A percentile compares a stretch with the other conserved stretches of the same genome.
Conservation (phyloP, 2,329 filamentous ascomycete species). For the Xylaria sp. region DNA sequence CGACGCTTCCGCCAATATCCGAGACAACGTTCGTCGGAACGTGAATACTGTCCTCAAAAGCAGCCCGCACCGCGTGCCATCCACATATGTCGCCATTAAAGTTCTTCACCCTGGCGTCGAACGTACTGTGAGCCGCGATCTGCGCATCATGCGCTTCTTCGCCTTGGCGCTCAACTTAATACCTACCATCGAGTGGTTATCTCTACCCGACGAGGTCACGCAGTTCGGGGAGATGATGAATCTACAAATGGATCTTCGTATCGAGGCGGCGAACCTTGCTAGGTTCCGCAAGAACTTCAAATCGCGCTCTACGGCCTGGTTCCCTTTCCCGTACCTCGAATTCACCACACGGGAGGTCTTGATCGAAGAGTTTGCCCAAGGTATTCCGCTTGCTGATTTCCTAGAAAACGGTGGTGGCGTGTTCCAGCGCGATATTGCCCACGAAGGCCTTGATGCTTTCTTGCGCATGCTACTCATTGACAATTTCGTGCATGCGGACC, state of each 20-base stretch:
- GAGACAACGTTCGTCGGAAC: slow-evolving; percentile 78
- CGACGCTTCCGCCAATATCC: slow-evolving; percentile 66
- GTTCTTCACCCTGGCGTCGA: slow-evolving; percentile 94
- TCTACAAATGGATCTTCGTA: slow-evolving; percentile 93
- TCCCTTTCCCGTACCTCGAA: slow-evolving; percentile 91
- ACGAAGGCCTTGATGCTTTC: slow-evolving; percentile 95
- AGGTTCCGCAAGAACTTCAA: slow-evolving; percentile 93
- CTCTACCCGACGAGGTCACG: slow-evolving; percentile 89
- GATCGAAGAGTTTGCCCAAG: slow-evolving; percentile 95
- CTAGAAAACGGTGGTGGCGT: slow-evolving; percentile 90
- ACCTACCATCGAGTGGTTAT: slow-evolving; percentile 97
- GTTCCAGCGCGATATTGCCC: slow-evolving; percentile 93
- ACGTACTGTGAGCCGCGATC: slow-evolving; percentile 85
- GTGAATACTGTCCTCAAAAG: slow-evolving; percentile 89
- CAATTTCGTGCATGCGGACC: slow-evolving; percentile 96
- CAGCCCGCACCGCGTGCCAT: slow-evolving; percentile 85
- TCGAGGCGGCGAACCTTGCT: slow-evolving; percentile 90
- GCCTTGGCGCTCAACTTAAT: slow-evolving; percentile 84
- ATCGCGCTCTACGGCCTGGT: slow-evolving; percentile 91
- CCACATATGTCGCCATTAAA: slow-evolving; percentile 93
- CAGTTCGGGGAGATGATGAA: slow-evolving; percentile 99
- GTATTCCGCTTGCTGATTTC: slow-evolving; percentile 90
- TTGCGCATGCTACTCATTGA: slow-evolving; percentile 96
- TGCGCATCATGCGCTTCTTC: slow-evolving; percentile 95
- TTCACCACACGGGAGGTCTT: slow-evolving; percentile 93